These are phyloP conservation scores for Cicer arietinum DNA, from an alignment of 306 rosid genomes.

Conservation along the genomic window DNA sequence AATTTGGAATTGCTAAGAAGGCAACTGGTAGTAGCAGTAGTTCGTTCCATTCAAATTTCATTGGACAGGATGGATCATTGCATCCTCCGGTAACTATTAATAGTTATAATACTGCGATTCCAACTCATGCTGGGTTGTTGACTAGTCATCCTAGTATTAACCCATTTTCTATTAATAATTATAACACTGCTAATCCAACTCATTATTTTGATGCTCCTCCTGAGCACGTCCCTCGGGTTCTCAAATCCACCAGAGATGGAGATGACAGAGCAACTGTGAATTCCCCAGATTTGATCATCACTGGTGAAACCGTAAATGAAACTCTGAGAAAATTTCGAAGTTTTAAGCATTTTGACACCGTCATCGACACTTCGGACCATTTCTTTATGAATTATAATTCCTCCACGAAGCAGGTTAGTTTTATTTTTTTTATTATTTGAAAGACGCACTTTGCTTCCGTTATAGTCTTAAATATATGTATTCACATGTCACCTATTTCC, in stretches of 20 bases:
- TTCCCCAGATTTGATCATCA: conserved; percentile 39
- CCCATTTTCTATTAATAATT: too few species aligned
- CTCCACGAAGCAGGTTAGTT: conserved; percentile 57
- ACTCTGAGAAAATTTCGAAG: conserved; percentile 55
- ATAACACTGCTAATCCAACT: not conserved
- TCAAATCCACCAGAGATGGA: conserved; percentile 39
- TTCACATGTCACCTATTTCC: conserved; percentile 40
- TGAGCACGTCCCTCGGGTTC: conserved; percentile 49
- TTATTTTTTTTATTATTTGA: not conserved
- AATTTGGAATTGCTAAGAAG: conserved; percentile 46
- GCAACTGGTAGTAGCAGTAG: conserved; percentile 36
- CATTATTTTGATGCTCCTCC: conserved; percentile 42
- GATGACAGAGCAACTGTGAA: conserved; percentile 39
- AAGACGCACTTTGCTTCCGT: conserved; percentile 16
- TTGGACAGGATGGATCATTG: conserved; percentile 28
- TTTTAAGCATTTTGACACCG: conserved; percentile 82
- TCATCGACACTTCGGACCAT: conserved; percentile 79
- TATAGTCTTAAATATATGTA: conserved; percentile 15
- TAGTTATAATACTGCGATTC: too few species aligned
- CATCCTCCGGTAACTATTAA: conserved; percentile 23
- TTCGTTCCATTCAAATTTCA: conserved; percentile 38
- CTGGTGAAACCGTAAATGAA: conserved; percentile 52
- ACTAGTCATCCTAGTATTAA: too few species aligned
- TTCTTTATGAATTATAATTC: conserved; percentile 39
- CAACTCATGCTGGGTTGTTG: too few species aligned